These are phyloP conservation scores for Neurospora sp. DNA, from an alignment of 495 filamentous ascomycete genomes.

Conservation along the genomic window DNA sequence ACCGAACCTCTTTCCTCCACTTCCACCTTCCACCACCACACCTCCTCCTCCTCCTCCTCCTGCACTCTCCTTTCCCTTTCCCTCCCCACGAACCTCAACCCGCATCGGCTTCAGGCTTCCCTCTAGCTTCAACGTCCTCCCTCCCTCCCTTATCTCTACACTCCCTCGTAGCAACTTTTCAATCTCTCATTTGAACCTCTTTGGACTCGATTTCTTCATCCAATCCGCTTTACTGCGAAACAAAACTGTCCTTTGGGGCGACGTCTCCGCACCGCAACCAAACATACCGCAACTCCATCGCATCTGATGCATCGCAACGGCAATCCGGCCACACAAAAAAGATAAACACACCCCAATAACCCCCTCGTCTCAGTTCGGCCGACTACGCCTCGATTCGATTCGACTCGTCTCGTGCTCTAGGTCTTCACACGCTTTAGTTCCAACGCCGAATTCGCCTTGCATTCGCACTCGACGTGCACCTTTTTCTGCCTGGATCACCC, in stretches of 20 bases:
- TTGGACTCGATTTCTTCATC: slow-evolving; percentile 18
- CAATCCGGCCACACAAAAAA: neutral
- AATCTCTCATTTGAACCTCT: slow-evolving; percentile 24
- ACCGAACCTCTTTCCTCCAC: neutral
- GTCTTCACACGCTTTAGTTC: neutral
- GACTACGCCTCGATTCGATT: neutral
- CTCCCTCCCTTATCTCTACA: slow-evolving; percentile 18
- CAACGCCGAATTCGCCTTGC: slow-evolving; percentile 2
- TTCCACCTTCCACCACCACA: slow-evolving; percentile 2
- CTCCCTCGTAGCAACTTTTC: slow-evolving; percentile 22
- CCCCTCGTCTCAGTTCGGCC: neutral
- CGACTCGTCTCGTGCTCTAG: slow-evolving; percentile 1
- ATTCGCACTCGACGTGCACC: slow-evolving; percentile 45
- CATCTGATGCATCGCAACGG: neutral
- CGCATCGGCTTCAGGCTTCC: slow-evolving; percentile 10
- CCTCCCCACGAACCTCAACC: neutral
- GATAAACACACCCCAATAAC: neutral
- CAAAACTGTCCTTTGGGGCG: slow-evolving; percentile 17
- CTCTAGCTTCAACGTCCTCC: slow-evolving; percentile 5
- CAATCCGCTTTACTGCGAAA: neutral
- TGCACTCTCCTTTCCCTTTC: slow-evolving; percentile 19
- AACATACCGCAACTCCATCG: neutral
- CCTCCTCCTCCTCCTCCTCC: slow-evolving; percentile 15
- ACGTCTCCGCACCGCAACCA: slow-evolving; percentile 17
- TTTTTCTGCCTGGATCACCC: slow-evolving; percentile 4